Base-by-base conservation (phyloP, 768 basidiomycete genomes). In the Leccinum subtestaceum region DNA sequence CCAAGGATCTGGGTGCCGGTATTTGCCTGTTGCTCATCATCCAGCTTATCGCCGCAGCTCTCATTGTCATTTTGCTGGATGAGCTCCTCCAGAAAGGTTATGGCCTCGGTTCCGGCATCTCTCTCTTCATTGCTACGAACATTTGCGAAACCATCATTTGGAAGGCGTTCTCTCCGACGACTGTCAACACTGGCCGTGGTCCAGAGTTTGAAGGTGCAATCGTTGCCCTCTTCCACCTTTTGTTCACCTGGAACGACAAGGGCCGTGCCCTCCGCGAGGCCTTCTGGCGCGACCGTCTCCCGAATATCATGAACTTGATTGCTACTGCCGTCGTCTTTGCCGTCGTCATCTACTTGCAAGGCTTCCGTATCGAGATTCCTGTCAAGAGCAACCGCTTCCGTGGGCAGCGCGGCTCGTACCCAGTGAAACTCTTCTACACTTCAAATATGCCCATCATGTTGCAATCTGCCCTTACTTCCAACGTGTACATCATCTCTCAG, bases 361-460 rank as follows among this genome's bases (percentile, higher is more conserved):
- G 97, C 25, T 99, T 98, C 91, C 83, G 96, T 60, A 91, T 98
- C 62, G 96, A 98, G 73, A 98, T 98, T 71, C 96, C 95, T 8
- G 93, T 98, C 72, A 98, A 98, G 84, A 90, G 87, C 78, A 95
- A 92, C 80, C 84, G 86, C 64, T 93, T 95, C 87, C 84, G 95
- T 58, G 97, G 97, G n/a, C 95, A 98, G 74, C 84, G 95, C 31
- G 95, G 93, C 45, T 84, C 85, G 13, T 98, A 98, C 80, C 97
- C 97, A 53, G 84, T 99, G 79, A 98, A 98, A 78, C 85, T 98
- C 38, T 98, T 99, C 80, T 99, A 98, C 77, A 98, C 97, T 15
- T 89, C 86, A 47, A 99, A 98, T 80, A 99, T 98, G 96, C 96
- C 96, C 58, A 98, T 99, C 81, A 99, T 99, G 96, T 84, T 98